Percentiles rank a stretch among this genome's conserved stretches.
These are phyloP conservation scores for Populus euphratica DNA, from an alignment of 345 rosid genomes.

Conservation along the genomic window DNA sequence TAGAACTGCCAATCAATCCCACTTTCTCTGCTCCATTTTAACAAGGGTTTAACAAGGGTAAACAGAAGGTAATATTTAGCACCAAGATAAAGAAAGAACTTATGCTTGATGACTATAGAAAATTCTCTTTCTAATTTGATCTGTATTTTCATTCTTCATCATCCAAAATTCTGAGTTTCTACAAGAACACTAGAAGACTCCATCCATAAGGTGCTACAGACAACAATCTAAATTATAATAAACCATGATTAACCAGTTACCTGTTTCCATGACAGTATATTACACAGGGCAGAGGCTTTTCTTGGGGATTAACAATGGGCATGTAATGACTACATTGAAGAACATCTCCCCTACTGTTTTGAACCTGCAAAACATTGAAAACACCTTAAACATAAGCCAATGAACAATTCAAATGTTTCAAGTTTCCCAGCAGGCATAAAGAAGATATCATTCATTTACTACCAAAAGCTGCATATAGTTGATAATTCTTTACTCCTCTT, in stretches of 20 bases:
- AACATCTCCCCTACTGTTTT: slow-evolving; percentile 68
- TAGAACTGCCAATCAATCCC: background rate
- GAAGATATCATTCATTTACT: background rate
- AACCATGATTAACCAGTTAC: slow-evolving; percentile 20
- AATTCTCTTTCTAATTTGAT: background rate
- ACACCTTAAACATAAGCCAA: background rate
- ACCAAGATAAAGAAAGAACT: background rate
- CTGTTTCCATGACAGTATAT: slow-evolving; percentile 98
- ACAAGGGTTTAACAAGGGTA: background rate
- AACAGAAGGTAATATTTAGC: background rate
- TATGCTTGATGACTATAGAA: background rate
- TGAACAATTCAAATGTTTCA: background rate
- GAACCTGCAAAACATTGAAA: slow-evolving; percentile 60
- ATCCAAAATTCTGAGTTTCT: background rate
- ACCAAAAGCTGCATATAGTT: background rate
- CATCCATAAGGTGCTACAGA: background rate
- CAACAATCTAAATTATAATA: background rate
- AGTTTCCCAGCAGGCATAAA: background rate
- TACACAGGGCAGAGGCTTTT: slow-evolving; percentile 85
- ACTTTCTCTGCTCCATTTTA: background rate
- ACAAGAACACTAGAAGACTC: background rate
- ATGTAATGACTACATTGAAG: slow-evolving; percentile 88
- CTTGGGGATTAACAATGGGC: slow-evolving; percentile 50
- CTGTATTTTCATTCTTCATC: background rate
- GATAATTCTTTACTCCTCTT: background rate